Evolutionary conservation across 2,329 filamentous ascomycete genomes (phyloP).

Genomic region (Colletotrichum lentis): DNA sequence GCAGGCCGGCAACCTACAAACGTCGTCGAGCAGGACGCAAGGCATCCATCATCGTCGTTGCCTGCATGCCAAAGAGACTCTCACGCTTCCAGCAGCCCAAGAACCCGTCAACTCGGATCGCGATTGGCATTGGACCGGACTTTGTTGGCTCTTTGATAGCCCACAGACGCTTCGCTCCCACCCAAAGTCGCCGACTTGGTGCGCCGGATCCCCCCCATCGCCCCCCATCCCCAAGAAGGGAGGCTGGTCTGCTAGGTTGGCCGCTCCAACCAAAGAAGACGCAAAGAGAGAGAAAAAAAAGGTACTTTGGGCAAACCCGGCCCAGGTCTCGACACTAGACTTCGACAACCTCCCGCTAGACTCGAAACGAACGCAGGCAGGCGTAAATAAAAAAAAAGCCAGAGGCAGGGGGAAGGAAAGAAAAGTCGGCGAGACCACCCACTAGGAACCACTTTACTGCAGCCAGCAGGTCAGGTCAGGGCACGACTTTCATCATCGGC

Average conservation of each 20-base stretch:
- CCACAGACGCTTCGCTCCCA: conserved; percentile 37
- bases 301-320: conserved; percentile 24
- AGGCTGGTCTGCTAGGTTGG: conserved; percentile 32
- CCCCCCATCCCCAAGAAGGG: conserved; percentile 13
- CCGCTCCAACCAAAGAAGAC: conserved; percentile 6
- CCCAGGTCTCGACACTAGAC: conserved; percentile 34
- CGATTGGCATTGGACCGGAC: conserved; percentile 34
- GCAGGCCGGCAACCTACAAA: conserved; percentile 7
- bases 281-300: no score
- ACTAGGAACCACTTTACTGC: conserved; percentile 34
- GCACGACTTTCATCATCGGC: conserved; percentile 39
- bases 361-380: conserved; percentile 37
- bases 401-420: conserved; percentile 34
- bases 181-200: conserved; percentile 36
- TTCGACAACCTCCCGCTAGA: conserved; percentile 27
- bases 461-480: conserved; percentile 36
- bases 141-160: conserved; percentile 34
- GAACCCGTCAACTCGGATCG: conserved; percentile 32
- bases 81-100: not conserved
- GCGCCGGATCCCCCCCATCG: conserved; percentile 33
- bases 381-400: conserved; percentile 25
- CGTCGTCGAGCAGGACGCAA: conserved; percentile 12
- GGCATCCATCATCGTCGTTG: conserved; percentile 2
- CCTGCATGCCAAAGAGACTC: not conserved
- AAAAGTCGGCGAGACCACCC: conserved; percentile 28